Percentiles rank a stretch among this genome's conserved stretches.
These are phyloP conservation scores for Kwoniella pini DNA, from an alignment of 768 basidiomycete genomes.

Conservation along the genomic window DNA sequence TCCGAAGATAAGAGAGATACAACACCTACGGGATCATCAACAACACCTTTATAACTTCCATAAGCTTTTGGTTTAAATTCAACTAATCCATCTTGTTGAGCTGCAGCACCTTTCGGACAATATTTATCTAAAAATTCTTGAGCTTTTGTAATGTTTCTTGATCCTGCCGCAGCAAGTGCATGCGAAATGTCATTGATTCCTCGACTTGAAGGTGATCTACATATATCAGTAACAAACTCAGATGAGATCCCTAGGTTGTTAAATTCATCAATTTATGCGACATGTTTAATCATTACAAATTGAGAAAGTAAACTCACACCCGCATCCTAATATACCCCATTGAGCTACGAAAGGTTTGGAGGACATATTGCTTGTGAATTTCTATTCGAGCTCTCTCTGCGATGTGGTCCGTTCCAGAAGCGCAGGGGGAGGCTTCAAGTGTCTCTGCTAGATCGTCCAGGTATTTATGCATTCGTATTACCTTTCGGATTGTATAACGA, in stretches of 20 bases:
- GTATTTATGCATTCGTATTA: too few species aligned
- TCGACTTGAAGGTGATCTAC: slow-evolving; percentile 30
- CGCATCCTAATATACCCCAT: slow-evolving; percentile 45
- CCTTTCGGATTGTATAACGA: too few species aligned
- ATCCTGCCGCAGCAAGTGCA: slow-evolving; percentile 48
- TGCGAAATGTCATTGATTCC: slow-evolving; percentile 45
- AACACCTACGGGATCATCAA: slow-evolving; percentile 30
- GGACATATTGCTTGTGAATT: background rate
- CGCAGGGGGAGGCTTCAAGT: too few species aligned
- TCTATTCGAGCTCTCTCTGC: too few species aligned
- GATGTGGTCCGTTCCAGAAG: too few species aligned
- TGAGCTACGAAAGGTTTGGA: slow-evolving; percentile 33
- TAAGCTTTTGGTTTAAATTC: slow-evolving; percentile 30
- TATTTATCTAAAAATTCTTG: slow-evolving; percentile 40
- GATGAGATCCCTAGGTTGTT: slow-evolving; percentile 37
- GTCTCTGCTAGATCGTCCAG: too few species aligned
- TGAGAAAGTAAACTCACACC: slow-evolving; percentile 25
- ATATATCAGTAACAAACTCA: slow-evolving; percentile 43
- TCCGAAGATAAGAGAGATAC: background rate
- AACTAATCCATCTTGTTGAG: slow-evolving; percentile 35
- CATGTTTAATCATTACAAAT: background rate
- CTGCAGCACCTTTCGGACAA: slow-evolving; percentile 40
- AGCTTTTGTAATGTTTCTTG: slow-evolving; percentile 41
- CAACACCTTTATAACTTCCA: slow-evolving; percentile 50
- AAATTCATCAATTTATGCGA: background rate